These are phyloP conservation scores for Silybum marianum DNA, from an alignment of 129 eudicot genomes.

Conservation along the genomic window DNA sequence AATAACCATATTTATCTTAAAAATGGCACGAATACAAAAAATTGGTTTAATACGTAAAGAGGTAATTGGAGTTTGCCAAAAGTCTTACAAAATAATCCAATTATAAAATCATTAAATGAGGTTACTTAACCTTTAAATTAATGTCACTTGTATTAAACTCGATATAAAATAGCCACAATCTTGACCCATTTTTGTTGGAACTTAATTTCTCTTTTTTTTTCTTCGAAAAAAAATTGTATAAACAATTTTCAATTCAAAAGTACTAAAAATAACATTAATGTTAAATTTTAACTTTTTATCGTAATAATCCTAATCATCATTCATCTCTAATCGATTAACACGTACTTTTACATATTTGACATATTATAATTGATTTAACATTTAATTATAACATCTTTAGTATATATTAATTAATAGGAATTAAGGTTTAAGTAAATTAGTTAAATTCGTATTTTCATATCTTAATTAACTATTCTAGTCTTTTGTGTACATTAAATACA, in stretches of 20 bases:
- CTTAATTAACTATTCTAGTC: background rate
- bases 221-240: too few species aligned
- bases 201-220: background rate
- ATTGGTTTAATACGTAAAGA: background rate
- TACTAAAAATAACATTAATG: too few species aligned
- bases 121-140: background rate
- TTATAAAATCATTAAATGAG: background rate
- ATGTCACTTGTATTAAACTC: background rate
- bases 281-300: too few species aligned
- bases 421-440: too few species aligned
- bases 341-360: too few species aligned
- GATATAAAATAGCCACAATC: background rate
- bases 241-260: too few species aligned
- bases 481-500: too few species aligned
- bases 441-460: too few species aligned
- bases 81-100: background rate
- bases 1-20: too few species aligned
- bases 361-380: background rate
- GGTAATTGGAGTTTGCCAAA: background rate
- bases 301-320: too few species aligned
- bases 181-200: background rate
- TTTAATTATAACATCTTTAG: too few species aligned
- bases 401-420: too few species aligned
- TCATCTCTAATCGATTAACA: background rate
- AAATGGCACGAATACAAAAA: background rate